Evolutionary conservation across 192 early-diverging fungal species (phyloP), one percentile per base, ranked within the genome.

Genomic region (Rhizoclosmatium globosum): DNA sequence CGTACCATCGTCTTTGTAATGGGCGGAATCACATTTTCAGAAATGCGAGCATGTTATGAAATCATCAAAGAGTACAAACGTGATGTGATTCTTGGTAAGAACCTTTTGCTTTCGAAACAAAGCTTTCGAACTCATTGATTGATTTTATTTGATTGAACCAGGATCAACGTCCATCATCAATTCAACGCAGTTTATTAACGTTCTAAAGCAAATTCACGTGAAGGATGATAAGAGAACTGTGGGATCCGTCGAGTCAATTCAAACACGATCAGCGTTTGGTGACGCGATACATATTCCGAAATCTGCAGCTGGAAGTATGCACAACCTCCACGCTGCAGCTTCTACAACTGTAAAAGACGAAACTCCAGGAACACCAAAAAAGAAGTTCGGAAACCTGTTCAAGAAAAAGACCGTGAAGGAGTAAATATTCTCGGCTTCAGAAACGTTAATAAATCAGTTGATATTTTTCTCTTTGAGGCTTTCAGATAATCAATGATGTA

Each of bases 21-120:
- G 43, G 95, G 95, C 47, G 95, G 95, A 31, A 81, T 93, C 46
- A 91, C 92, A 23, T 94, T 90, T 46, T 91, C 94, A 44, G 95
- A 96, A 80, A 85, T 96, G 47, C 87, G 93, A 46, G 81, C 88
- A 2, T 83, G 86, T 47, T 91, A 94, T 77, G 93, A 95, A 58
- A 74, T 95, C 6, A 83, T 87, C 7, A 85, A 89, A 38, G 86
- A 87, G 4, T 82, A 83, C 74, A 84, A 87, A 65, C 82, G 92
- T 11, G 94, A 95, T 68, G 90, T 95, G 2, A 76, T 94, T 47
- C 87, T 95, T 58, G 94, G 93, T 85, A 31, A n/a, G 68, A 38
- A 65, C 15, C 39, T 65, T 73, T 69, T 46, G 43, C 39, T 17
- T 73, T 73, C 13, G 70, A 56, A 31, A 31, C 31, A 31, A 31